Evolutionary conservation across 495 filamentous ascomycete genomes (phyloP).

Genomic region (Terfezia boudieri): DNA sequence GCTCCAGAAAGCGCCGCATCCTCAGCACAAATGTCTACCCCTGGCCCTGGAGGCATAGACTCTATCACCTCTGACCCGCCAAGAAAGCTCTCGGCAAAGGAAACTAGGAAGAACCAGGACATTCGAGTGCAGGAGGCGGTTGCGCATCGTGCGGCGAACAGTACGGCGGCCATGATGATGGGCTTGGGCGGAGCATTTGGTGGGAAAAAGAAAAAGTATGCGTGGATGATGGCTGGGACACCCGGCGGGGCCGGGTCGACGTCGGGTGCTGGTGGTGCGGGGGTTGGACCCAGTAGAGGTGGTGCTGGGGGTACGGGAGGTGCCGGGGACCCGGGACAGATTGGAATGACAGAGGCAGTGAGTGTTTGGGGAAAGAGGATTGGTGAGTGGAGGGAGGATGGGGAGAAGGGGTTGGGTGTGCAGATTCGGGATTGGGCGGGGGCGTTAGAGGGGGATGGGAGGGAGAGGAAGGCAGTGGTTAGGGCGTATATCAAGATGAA

Average conservation of each 20-base stretch:
- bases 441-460: constrained; percentile 39
- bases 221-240: constrained; percentile 30
- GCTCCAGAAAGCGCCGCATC: not conserved
- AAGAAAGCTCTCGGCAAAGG: constrained; percentile 23
- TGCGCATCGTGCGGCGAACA: constrained; percentile 33
- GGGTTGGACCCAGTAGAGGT: constrained; percentile 3
- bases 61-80: not conserved
- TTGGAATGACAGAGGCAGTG: not conserved
- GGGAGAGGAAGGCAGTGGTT: constrained; percentile 31
- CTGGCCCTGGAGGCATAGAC: constrained; percentile 7
- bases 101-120: constrained; percentile 33
- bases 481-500: constrained; percentile 32
- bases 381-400: constrained; percentile 41
- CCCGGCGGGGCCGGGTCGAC: constrained; percentile 23
- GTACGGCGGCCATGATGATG: constrained; percentile 30
- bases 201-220: constrained; percentile 34
- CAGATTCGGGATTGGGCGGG: constrained; percentile 46
- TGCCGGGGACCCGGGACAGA: not conserved
- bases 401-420: constrained; percentile 37
- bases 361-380: constrained; percentile 21
- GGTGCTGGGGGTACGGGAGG: constrained; percentile 1
- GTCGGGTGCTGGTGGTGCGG: constrained; percentile 6
- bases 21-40: not conserved
- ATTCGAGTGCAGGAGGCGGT: constrained; percentile 28
- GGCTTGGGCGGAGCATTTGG: constrained; percentile 27